Base-by-base conservation (phyloP, 371 early-diverging fungal species). In the Neoconidiobolus thromboides region DNA sequence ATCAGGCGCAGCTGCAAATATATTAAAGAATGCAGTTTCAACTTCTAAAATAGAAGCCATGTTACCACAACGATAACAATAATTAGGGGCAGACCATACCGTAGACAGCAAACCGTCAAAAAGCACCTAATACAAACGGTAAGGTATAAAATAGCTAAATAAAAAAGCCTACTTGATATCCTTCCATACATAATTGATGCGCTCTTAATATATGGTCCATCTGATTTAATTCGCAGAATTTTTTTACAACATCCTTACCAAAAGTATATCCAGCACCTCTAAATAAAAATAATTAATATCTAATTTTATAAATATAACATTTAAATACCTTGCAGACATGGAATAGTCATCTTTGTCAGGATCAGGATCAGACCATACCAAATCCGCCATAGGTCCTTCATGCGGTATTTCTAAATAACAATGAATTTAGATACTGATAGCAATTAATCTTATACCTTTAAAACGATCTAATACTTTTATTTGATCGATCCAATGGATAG, bases 331-430 rank as follows among this genome's bases (percentile, higher is more conserved):
- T 48, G 91, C 87, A 1, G 89, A 88, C 9, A 90, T 77, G n/a
- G 82, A 74, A 70, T 90, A 93, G 43, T 86, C 88, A 48, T 78
- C 77, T 61, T 83, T 77, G 65, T 83, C 87, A 12, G 79, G 77
- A 64, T 83, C 81, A 2, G 98, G 98, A 76, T 98, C 98, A 9
- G 92, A 91, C 98, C 98, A 98, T n/a, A 96, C 88, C 14, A 98
- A 71, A 70, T 98, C 99, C 40, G 95, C 93, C 89, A 98, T 96
- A 2, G 90, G 83, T n/a, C 99, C 99, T 69, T 93, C 92, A 67
- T 94, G 93, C 2, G 98, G 96, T 44, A 96, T 87, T 70, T 98
- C 96, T 81, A 72, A 50, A 57, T 14, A 65, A 26, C 26, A 26
- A 26, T 7, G 36, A 37, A n/a, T 10, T 26, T 46, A 15, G 7